Base-by-base conservation (phyloP, 1,284 basidiomycete genomes). In the Ustilago sp. region DNA sequence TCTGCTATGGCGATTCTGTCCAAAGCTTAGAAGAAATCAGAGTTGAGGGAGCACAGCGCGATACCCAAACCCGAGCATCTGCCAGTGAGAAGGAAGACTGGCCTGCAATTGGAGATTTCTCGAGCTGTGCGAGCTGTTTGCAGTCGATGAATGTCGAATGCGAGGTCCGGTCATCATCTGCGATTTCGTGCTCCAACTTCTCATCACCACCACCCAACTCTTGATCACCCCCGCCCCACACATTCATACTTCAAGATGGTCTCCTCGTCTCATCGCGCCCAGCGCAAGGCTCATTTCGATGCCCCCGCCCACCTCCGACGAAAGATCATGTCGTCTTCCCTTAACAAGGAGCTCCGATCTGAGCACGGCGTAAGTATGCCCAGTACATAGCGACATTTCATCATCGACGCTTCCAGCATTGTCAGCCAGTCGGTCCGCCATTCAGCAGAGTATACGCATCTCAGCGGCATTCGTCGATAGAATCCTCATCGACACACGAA, bases 311-410 rank as follows among this genome's bases (percentile, higher is more conserved):
- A 82, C 79, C 73, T 94, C 85, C 94, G 95, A 88, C 92, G 96
- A 88, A 96, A 94, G 90, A 95, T 98, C 86, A 97, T 99, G 95
- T 95, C 94, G 83, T 94, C 95, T 74, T 90, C 94, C 67, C 91
- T 99, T 77, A 93, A 93, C 82, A 98, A 98, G 90, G 96, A 98
- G 87, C 92, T 99, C 85, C 92, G 95, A 80, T 88, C 87, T 87
- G 93, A 98, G 89, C 90, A 99, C 91, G 93, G 92, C 88, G 95
- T 97, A 87, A 85, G 93, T 90, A 75, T 79, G 38, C 63, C 7
- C 2, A 19, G 15, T 19, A 45, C 6, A 45, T 15, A 39, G 19
- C 48, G 48, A 50, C 23, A 28, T 15, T 50, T 15, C 58, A 15
- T 38, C 48, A 45, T 43, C 56, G 15, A 35, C 43, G 56, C 3